phyloP scores from a whole-genome alignment of 768 basidiomycete species.

The Kondoa subrosea region DNA sequence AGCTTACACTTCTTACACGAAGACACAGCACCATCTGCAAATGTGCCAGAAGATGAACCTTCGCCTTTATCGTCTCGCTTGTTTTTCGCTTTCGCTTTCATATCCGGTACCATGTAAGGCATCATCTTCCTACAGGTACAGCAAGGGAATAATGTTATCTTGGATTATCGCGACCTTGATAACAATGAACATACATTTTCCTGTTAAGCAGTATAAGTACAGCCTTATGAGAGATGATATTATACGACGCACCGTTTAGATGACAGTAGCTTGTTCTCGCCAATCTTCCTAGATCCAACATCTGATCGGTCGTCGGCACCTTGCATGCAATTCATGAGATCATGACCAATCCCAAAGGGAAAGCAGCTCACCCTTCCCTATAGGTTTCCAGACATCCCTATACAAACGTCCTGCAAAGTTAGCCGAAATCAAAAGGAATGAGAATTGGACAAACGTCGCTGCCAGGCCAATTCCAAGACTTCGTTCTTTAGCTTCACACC shows the following conservation, averaged over 20 bases:
- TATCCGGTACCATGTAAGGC: conserved; percentile 2
- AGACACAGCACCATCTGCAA: background rate
- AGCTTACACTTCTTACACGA: background rate
- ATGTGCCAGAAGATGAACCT: background rate
- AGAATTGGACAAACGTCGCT: background rate
- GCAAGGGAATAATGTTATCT: no score
- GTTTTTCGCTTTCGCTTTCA: background rate
- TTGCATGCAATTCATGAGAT: no score
- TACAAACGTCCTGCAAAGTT: background rate
- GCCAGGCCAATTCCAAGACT: background rate
- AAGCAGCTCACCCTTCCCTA: conserved; percentile 1
- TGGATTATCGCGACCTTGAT: no score
- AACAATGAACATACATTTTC: no score
- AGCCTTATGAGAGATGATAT: background rate
- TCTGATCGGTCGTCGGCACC: background rate
- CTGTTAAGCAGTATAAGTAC: background rate
- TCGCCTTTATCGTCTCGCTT: background rate
- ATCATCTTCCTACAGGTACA: no score
- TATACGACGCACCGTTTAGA: background rate
- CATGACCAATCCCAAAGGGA: background rate
- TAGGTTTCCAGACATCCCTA: background rate
- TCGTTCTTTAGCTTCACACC: background rate
- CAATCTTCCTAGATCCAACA: background rate
- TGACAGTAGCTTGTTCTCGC: conserved; percentile 4
- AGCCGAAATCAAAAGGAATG: background rate